Percentiles rank a stretch among this genome's conserved stretches.
Evolutionary conservation across 805 yeast genomes (phyloP).

Genomic region (Dipodascopsis uninucleata): DNA sequence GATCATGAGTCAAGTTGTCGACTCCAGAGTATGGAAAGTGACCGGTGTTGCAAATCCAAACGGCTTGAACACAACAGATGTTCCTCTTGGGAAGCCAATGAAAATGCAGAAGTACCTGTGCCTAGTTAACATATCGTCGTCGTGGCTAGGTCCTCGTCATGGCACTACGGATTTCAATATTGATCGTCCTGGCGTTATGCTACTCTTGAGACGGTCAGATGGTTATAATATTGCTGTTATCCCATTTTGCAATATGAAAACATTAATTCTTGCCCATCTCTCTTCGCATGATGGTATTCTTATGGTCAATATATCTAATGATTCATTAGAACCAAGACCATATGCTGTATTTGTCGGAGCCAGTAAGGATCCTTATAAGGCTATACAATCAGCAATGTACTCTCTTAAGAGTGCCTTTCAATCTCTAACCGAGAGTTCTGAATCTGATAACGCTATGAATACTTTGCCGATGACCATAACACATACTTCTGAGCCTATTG

Average conservation of each 20-base stretch:
- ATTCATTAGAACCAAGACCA: conserved; percentile 12
- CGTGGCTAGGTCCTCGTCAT: conserved; percentile 27
- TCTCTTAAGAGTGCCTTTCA: conserved; percentile 14
- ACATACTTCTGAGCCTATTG: neutral
- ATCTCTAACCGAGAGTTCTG: too few relatives aligned
- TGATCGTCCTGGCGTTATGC: conserved; percentile 17
- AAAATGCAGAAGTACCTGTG: conserved; percentile 16
- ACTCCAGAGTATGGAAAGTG: conserved; percentile 14
- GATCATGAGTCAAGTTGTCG: conserved; percentile 13
- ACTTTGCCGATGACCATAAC: too few relatives aligned
- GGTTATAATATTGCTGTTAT: conserved; percentile 30
- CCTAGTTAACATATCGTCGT: conserved; percentile 16
- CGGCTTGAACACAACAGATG: neutral
- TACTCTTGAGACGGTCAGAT: conserved; percentile 26
- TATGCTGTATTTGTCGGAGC: conserved; percentile 24
- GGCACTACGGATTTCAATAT: conserved; percentile 13
- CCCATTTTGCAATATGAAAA: conserved; percentile 28
- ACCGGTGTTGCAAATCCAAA: conserved; percentile 11
- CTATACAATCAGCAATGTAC: conserved; percentile 22
- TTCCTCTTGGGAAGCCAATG: conserved; percentile 14
- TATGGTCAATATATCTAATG: conserved; percentile 18
- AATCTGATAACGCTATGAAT: too few relatives aligned
- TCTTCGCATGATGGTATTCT: conserved; percentile 16
- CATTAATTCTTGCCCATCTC: conserved; percentile 3
- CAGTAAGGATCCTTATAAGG: conserved; percentile 22